phyloP scores from a whole-genome alignment of 306 rosid genomes.

The Dicorynia guianensis region DNA sequence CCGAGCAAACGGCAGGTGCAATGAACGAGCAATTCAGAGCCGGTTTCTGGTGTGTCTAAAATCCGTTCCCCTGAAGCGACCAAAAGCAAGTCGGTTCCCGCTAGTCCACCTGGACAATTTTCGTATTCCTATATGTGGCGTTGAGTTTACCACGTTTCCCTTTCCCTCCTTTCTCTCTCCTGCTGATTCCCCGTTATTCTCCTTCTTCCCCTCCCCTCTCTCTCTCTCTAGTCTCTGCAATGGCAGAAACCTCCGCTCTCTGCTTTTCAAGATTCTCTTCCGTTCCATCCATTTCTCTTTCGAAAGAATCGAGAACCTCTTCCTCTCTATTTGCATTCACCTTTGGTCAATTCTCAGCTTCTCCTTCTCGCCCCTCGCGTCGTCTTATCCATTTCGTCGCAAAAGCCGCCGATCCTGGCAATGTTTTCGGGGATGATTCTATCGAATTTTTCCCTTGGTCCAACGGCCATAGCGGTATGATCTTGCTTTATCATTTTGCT shows the following conservation, averaged over 20 bases:
- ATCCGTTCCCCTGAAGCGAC: no score
- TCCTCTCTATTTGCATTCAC: constrained; percentile 35
- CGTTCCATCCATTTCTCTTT: constrained; percentile 43
- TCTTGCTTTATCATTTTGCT: not conserved
- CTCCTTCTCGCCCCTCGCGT: constrained; percentile 49
- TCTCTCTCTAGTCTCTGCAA: constrained; percentile 23
- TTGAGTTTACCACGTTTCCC: constrained; percentile 24
- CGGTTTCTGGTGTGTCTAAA: no score
- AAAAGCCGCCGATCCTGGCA: constrained; percentile 56
- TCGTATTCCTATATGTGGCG: constrained; percentile 33
- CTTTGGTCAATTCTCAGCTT: constrained; percentile 37
- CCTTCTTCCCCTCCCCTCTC: not conserved
- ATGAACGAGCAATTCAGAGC: no score
- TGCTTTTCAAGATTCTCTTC: constrained; percentile 57
- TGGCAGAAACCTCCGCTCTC: constrained; percentile 74
- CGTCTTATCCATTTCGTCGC: constrained; percentile 61
- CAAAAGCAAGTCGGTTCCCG: not conserved
- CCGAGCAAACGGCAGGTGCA: constrained; percentile 8
- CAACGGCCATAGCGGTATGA: constrained; percentile 59
- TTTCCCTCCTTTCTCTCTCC: constrained; percentile 11
- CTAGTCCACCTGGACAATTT: not conserved
- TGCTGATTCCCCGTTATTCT: not conserved
- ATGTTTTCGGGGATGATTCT: constrained; percentile 56
- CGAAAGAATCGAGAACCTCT: constrained; percentile 31
- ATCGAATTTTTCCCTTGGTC: constrained; percentile 80